A percentile compares a stretch with the other conserved stretches of the same genome.
These are phyloP conservation scores for Mrakia gelida DNA, from an alignment of 768 basidiomycete species.

Conservation along the genomic window DNA sequence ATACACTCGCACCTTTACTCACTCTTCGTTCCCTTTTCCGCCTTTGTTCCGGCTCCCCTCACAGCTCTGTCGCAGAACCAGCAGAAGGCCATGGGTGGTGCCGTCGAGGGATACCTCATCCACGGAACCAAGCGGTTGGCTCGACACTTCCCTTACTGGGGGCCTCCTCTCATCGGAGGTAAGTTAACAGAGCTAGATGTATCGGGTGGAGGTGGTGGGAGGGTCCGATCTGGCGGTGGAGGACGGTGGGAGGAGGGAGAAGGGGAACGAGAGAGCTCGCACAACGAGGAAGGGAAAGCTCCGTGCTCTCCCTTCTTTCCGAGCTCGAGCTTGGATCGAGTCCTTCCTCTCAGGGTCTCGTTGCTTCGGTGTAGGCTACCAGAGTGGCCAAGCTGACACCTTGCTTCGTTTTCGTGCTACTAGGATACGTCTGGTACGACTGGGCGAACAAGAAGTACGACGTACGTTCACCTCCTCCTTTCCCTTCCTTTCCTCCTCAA, in stretches of 20 bases:
- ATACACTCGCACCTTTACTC: neutral
- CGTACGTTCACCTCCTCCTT: neutral
- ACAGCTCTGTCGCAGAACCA: constrained; percentile 29
- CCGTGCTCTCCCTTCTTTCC: too few relatives aligned
- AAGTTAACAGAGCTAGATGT: neutral
- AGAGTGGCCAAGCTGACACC: neutral
- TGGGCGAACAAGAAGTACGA: constrained; percentile 27
- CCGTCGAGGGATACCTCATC: constrained; percentile 26
- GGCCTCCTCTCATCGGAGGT: constrained; percentile 20
- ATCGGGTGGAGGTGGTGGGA: too few relatives aligned
- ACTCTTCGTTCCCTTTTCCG: neutral
- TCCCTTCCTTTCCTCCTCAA: neutral
- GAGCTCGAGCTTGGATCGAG: neutral
- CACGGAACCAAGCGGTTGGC: constrained; percentile 22
- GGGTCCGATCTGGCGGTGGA: neutral
- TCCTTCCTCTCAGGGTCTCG: neutral
- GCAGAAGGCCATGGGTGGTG: constrained; percentile 20
- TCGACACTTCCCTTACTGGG: constrained; percentile 23
- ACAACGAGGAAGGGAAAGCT: too few relatives aligned
- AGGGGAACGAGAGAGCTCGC: neutral
- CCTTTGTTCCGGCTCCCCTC: neutral
- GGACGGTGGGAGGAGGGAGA: too few relatives aligned
- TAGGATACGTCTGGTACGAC: constrained; percentile 16
- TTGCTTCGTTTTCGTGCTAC: neutral
- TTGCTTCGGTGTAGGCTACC: neutral